phyloP scores from a whole-genome alignment of 768 basidiomycete genomes.

The Paxillus ammoniavirescens region DNA sequence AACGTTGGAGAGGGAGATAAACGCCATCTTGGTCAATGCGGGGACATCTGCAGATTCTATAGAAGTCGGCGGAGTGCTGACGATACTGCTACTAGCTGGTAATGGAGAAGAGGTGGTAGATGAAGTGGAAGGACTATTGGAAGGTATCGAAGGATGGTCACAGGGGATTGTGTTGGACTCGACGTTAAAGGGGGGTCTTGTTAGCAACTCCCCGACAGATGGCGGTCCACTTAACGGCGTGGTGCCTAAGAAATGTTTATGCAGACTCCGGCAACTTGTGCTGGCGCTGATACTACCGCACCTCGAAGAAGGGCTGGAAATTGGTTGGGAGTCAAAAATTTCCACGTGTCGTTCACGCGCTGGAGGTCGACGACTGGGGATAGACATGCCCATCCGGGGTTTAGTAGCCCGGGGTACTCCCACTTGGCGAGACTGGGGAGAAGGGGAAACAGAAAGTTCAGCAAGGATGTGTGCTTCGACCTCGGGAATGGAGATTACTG shows the following conservation, averaged over 20 bases:
- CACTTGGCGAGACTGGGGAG: constrained; percentile 77
- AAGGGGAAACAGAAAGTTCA: constrained; percentile 65
- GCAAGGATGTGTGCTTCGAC: constrained; percentile 69
- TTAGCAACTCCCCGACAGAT: constrained; percentile 26
- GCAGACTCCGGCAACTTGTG: constrained; percentile 21
- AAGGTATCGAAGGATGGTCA: constrained; percentile 24
- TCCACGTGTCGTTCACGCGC: constrained; percentile 64
- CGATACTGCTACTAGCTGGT: constrained; percentile 28
- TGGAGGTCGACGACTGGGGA: constrained; percentile 49
- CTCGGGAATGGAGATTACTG: constrained; percentile 84
- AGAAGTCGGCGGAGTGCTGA: constrained; percentile 61
- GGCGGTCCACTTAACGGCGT: constrained; percentile 6
- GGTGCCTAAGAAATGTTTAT: constrained; percentile 13
- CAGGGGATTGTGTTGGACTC: background rate
- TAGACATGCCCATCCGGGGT: constrained; percentile 59
- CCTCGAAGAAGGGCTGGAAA: constrained; percentile 51
- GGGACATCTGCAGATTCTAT: constrained; percentile 35
- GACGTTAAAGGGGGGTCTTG: constrained; percentile 4
- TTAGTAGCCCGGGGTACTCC: constrained; percentile 73
- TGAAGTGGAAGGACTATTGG: constrained; percentile 33
- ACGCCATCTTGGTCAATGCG: constrained; percentile 35
- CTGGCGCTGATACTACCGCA: constrained; percentile 30
- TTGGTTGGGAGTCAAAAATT: constrained; percentile 80
- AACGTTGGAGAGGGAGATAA: constrained; percentile 18
- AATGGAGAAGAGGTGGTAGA: constrained; percentile 45